Conservation (phyloP, 2,329 filamentous ascomycete species). For the Alternaria burnsii region DNA sequence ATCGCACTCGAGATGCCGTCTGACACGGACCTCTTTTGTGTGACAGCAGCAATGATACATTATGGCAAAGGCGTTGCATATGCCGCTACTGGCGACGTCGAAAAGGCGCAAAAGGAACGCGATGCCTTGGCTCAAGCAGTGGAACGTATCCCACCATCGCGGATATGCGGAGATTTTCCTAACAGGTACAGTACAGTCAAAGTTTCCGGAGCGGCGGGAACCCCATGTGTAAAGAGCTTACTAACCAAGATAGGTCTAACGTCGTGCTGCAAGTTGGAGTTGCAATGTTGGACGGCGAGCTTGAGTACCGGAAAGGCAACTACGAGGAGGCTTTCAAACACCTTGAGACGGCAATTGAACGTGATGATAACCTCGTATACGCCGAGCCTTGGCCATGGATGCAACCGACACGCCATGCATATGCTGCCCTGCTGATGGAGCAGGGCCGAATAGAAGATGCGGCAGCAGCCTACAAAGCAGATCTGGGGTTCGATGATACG, state of each 20-base stretch:
- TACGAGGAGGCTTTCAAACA: constrained; percentile 67
- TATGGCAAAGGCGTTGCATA: constrained; percentile 75
- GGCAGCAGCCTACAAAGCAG: constrained; percentile 49
- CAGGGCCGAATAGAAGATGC: constrained; percentile 61
- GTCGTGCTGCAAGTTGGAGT: constrained; percentile 68
- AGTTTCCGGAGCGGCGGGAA: neutral
- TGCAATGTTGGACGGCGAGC: constrained; percentile 76
- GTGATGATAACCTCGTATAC: constrained; percentile 72
- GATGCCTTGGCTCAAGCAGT: constrained; percentile 62
- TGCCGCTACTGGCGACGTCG: constrained; percentile 65
- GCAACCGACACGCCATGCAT: constrained; percentile 76
- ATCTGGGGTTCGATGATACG: constrained; percentile 56
- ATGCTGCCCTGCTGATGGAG: constrained; percentile 73
- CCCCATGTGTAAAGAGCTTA: neutral
- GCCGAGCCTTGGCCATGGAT: constrained; percentile 84
- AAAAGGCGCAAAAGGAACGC: constrained; percentile 64
- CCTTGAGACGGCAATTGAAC: constrained; percentile 64
- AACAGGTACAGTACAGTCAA: constrained; percentile 56
- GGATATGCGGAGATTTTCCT: constrained; percentile 70
- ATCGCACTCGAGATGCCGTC: constrained; percentile 64
- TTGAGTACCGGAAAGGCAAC: constrained; percentile 72
- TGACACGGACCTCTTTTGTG: constrained; percentile 70
- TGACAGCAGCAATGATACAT: constrained; percentile 72
- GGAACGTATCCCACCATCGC: constrained; percentile 62
- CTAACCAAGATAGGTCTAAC: constrained; percentile 50